Evolutionary conservation across 805 yeast species (phyloP).

Genomic region (Kockiozyma suomiensis): DNA sequence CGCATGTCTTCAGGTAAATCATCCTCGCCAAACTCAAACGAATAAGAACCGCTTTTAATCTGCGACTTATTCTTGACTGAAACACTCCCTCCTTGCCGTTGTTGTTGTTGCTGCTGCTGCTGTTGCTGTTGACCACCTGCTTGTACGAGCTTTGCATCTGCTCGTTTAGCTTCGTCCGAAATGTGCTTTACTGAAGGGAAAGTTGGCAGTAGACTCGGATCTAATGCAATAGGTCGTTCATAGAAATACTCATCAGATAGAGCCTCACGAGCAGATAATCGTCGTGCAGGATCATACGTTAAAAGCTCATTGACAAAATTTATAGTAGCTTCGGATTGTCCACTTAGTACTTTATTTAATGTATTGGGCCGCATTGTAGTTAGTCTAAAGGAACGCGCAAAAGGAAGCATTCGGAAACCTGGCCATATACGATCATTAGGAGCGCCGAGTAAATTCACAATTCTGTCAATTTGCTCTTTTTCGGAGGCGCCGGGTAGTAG

Average conservation of each 20-base stretch:
- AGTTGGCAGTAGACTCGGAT: constrained; percentile 26
- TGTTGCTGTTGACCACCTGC: too few relatives aligned
- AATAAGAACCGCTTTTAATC: background rate
- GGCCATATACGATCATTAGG: constrained; percentile 79
- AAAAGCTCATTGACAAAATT: constrained; percentile 67
- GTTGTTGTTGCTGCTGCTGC: too few relatives aligned
- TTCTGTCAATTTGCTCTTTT: constrained; percentile 72
- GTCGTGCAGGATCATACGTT: constrained; percentile 63
- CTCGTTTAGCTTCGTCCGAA: background rate
- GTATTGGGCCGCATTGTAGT: constrained; percentile 28
- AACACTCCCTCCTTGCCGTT: background rate
- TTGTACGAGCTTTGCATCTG: background rate
- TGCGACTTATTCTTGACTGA: background rate
- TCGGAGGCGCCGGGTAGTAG: constrained; percentile 86
- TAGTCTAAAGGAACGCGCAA: constrained; percentile 49
- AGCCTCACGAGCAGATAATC: constrained; percentile 71
- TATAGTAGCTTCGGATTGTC: constrained; percentile 50
- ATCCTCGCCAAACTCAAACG: constrained; percentile 7
- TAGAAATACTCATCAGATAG: constrained; percentile 68
- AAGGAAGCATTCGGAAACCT: constrained; percentile 69
- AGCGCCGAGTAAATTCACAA: constrained; percentile 82
- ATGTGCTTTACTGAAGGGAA: constrained; percentile 8
- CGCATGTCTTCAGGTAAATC: background rate
- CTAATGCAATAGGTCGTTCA: constrained; percentile 56
- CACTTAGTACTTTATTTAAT: constrained; percentile 50